A percentile compares a stretch with the other conserved stretches of the same genome.
phyloP scores from a whole-genome alignment of 768 basidiomycete species.

The Hygrocybe punicea region DNA sequence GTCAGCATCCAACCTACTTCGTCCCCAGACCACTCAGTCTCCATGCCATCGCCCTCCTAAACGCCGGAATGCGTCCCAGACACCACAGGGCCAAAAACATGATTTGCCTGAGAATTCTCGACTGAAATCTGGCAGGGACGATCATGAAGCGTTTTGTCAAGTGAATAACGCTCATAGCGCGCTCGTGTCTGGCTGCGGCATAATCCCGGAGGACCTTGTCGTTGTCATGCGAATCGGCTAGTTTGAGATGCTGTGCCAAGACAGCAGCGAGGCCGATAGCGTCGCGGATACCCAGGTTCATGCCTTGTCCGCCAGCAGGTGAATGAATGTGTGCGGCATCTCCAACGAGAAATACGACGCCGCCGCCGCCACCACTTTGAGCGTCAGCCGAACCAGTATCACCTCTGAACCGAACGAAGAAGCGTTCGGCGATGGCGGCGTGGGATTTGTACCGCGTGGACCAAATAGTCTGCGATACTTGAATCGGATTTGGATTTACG shows the following conservation, averaged over 20 bases:
- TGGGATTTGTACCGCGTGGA: too few species aligned
- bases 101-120: slow-evolving; percentile 2
- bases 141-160: slow-evolving; percentile 34
- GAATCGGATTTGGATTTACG: slow-evolving; percentile 30
- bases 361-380: not conserved
- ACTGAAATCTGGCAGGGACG: not conserved
- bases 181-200: too few species aligned
- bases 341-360: slow-evolving; percentile 29
- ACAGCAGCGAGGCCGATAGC: too few species aligned
- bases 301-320: too few species aligned
- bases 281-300: too few species aligned
- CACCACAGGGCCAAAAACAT: slow-evolving; percentile 17
- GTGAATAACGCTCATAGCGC: too few species aligned
- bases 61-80: slow-evolving; percentile 42
- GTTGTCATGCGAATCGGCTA: too few species aligned
- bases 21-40: slow-evolving; percentile 20
- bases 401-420: slow-evolving; percentile 31
- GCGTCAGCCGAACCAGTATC: slow-evolving; percentile 1
- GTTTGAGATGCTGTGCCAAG: too few species aligned
- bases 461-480: slow-evolving; percentile 41
- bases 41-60: too few species aligned
- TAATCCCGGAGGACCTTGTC: too few species aligned
- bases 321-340: too few species aligned
- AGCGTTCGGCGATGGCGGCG: slow-evolving; percentile 42
- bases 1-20: slow-evolving; percentile 8